These are phyloP conservation scores for Trichosporon sp. DNA, from an alignment of 1,284 basidiomycete species.

Conservation along the genomic window DNA sequence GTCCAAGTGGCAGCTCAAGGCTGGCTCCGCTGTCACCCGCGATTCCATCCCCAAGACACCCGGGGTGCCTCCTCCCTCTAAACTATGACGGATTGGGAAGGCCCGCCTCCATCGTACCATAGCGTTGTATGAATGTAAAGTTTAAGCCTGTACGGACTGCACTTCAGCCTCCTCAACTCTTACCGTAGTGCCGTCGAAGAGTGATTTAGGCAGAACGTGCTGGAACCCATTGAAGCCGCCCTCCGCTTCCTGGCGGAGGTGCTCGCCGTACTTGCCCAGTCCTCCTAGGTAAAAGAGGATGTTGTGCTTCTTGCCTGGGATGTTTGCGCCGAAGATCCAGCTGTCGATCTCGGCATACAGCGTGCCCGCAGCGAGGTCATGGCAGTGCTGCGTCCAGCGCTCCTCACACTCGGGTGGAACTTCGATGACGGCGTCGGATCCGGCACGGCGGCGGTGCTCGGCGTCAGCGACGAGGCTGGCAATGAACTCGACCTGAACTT, in stretches of 20 bases:
- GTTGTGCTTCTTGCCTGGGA: constrained; percentile 15
- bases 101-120: background rate
- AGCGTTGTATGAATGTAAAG: background rate
- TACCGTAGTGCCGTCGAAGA: background rate
- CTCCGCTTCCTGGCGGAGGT: background rate
- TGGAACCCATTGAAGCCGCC: constrained; percentile 7
- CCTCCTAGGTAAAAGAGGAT: constrained; percentile 20
- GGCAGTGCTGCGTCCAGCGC: constrained; percentile 9
- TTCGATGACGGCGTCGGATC: background rate
- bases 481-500: constrained; percentile 17
- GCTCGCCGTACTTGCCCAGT: constrained; percentile 3
- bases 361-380: constrained; percentile 5
- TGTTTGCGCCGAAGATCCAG: constrained; percentile 20
- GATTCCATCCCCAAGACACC: background rate
- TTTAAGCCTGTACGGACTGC: background rate
- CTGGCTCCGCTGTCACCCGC: background rate
- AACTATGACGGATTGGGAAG: background rate
- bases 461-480: constrained; percentile 2
- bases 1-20: constrained; percentile 10
- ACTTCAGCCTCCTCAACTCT: background rate
- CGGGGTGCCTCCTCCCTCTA: background rate
- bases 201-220: background rate
- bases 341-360: constrained; percentile 12
- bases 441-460: background rate
- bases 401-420: constrained; percentile 1